Evolutionary conservation across 2,329 filamentous ascomycete genomes (phyloP), one percentile per base, ranked within the genome.

Genomic region (Cephalotrichum gorgonifer): DNA sequence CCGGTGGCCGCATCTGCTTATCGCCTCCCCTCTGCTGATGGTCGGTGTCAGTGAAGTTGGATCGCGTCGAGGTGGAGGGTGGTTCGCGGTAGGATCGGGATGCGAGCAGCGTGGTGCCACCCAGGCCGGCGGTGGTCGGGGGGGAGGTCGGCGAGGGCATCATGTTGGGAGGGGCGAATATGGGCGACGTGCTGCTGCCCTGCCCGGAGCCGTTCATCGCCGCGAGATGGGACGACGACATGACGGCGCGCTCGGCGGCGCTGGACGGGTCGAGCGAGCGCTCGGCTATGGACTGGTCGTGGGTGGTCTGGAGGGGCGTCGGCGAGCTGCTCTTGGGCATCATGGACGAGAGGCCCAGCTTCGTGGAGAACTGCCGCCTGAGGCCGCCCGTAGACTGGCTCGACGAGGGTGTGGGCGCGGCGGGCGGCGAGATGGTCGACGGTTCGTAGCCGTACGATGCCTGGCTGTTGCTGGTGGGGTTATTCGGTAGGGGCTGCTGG

Each of bases 401-500:
- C 2, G 76, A 72, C 3, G 75, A 73, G 8, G 78, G 74, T 26
- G 75, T 78, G 7, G 76, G 74, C 11, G 71, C 78, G 6, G 79
- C 75, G 28, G 79, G 78, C 9, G 78, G 79, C 28, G 64, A 28
- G 25, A 47, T 55, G 28, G 57, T 62, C 14, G 42, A 44, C 30
- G 63, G 60, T 54, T 81, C 77, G 62, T 79, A 81, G 50, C 62
- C 61, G 58, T 78, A 78, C 41, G 57, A 59, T 51, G 69, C 69
- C 25, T 43, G 41, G 22, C 4, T 5, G 35, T 22, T 39, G 52
- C 59, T 55, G 49, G 60, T 58, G 54, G 61, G 62, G 48, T 70
- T 51, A 45, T 67, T 69, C 39, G 90, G 90, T 22, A 97, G 73
- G 31, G 91, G 91, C 61, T 95, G 88, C 55, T 89, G 86, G 57